Conservation (phyloP, 1,284 basidiomycete genomes). For the Marasmius fiardii region DNA sequence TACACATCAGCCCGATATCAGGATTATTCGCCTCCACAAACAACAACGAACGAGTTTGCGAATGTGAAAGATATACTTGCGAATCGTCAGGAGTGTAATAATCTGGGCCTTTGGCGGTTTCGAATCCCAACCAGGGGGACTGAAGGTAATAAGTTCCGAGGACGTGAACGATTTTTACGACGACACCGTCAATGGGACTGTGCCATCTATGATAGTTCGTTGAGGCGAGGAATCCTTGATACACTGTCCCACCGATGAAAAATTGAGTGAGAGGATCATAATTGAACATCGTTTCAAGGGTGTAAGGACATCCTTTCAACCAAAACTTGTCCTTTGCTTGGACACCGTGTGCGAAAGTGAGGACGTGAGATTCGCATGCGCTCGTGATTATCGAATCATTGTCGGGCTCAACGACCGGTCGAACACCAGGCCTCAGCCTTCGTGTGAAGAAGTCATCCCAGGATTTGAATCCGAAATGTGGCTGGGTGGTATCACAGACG, state of each 20-base stretch:
- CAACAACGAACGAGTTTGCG: slow-evolving; percentile 33
- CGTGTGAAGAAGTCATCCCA: slow-evolving; percentile 47
- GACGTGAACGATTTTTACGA: slow-evolving; percentile 39
- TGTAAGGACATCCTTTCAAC: slow-evolving; percentile 32
- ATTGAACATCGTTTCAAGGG: slow-evolving; percentile 32
- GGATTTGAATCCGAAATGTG: slow-evolving; percentile 33
- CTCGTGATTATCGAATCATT: slow-evolving; percentile 33
- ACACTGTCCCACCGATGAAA: slow-evolving; percentile 50
- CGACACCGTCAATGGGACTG: slow-evolving; percentile 43
- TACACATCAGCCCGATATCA: slow-evolving; percentile 33
- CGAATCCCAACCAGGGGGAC: slow-evolving; percentile 20
- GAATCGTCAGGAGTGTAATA: slow-evolving; percentile 23
- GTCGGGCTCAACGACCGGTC: slow-evolving; percentile 29
- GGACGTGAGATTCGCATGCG: slow-evolving; percentile 31
- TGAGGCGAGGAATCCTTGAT: slow-evolving; percentile 49
- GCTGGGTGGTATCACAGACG: slow-evolving; percentile 17
- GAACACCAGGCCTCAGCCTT: slow-evolving; percentile 24
- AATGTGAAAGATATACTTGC: slow-evolving; percentile 12
- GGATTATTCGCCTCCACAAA: slow-evolving; percentile 36
- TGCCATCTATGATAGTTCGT: slow-evolving; percentile 54
- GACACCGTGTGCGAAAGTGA: slow-evolving; percentile 23
- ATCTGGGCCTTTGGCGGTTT: slow-evolving; percentile 11
- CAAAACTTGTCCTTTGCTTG: slow-evolving; percentile 27
- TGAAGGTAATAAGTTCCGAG: slow-evolving; percentile 50
- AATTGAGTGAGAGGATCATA: slow-evolving; percentile 16